Base-by-base conservation (phyloP, 768 basidiomycete species). In the Steccherinum ochraceum region DNA sequence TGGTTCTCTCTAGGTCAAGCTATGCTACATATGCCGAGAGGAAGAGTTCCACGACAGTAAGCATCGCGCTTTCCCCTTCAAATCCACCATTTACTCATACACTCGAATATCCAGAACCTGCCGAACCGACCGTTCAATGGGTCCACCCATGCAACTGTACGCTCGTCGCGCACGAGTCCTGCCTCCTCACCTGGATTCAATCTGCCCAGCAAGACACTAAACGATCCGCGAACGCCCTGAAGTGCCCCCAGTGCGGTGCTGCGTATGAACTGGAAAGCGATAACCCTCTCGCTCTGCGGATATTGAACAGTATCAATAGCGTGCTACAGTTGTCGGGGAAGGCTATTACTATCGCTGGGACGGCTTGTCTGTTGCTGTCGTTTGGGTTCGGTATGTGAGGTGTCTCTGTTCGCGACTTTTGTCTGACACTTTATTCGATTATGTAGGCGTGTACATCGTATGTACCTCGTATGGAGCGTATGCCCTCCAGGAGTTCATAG, bases 81-180 rank as follows among this genome's bases (percentile, higher is more conserved):
- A 11, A 49, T 19, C 21, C 3, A 27, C 3, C 12, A 50, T 25
- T n/a, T 24, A 23, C 11, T 35, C 50, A 26, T 25, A 19, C 50
- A 16, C 27, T 42, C 4, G 3, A 2, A 39, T n/a, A 51, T 41
- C 40, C 53, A 80, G 75, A 64, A 35, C 70, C 69, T 41, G 74
- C 73, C 40, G 65, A 72, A 11, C 78, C 79, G 4, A 76, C 79
- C 12, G 70, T 75, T 27, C 64, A 69, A 49, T 91, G 89, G 87
- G 82, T 81, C 0, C 89, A 91, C 58, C 89, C 89, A 2, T 91
- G 89, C 65, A 80, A 69, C 44, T 91, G 89, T 60, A 89, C 89
- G 0, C 76, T 91, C 35, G 71, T 91, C 39, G 89, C 89, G 2
- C 89, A 90, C 65, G 86, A 90, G 62, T 69, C 79, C 0, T 91